A percentile compares a stretch with the other conserved stretches of the same genome.
These are phyloP conservation scores for Talaromyces nanjingensis DNA, from an alignment of 495 filamentous ascomycete genomes.

Conservation along the genomic window DNA sequence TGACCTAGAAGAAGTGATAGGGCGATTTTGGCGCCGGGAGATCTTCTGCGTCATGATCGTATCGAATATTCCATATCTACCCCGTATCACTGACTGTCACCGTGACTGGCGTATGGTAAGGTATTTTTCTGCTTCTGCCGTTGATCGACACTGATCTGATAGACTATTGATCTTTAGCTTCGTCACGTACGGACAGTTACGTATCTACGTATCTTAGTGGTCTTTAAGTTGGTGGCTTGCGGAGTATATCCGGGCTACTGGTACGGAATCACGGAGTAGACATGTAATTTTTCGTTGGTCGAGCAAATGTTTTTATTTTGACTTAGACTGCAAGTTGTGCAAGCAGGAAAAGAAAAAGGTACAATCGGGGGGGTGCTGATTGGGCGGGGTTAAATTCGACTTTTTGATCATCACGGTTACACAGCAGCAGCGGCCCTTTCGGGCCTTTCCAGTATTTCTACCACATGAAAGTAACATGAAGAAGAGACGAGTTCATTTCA, in stretches of 20 bases:
- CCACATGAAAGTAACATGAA: neutral
- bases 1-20: neutral
- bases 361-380: neutral
- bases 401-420: neutral
- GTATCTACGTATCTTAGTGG: too few species aligned
- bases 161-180: slow-evolving; percentile 10
- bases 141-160: slow-evolving; percentile 10
- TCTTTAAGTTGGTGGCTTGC: neutral
- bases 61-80: neutral
- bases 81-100: neutral
- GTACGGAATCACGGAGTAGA: neutral
- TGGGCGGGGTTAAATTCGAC: neutral
- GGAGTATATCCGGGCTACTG: neutral
- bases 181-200: neutral
- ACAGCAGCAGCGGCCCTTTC: neutral
- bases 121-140: neutral
- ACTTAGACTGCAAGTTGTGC: neutral
- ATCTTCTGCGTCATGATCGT: neutral
- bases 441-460: neutral
- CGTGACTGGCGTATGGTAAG: neutral
- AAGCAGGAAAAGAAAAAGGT: neutral
- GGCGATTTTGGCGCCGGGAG: neutral
- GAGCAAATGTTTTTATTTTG: neutral
- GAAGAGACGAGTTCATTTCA: neutral
- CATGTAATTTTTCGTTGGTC: neutral